phyloP scores from a whole-genome alignment of 768 basidiomycete species.

The Boletus sp. region DNA sequence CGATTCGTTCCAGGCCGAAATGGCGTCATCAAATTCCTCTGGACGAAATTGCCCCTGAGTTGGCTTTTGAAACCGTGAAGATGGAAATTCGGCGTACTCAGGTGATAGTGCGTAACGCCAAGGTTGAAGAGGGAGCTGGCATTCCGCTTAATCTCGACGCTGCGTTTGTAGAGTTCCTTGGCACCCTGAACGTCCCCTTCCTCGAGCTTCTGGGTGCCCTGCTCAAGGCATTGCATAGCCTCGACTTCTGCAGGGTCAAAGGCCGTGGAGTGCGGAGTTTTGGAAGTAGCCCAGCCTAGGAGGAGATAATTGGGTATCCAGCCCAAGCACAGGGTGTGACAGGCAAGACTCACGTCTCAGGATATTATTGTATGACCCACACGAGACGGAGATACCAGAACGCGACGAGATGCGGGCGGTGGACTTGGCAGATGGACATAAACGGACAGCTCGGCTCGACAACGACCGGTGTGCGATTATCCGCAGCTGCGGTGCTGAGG shows the following conservation, averaged over 20 bases:
- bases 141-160: conserved; percentile 73
- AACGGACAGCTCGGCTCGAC: conserved; percentile 22
- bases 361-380: conserved; percentile 3
- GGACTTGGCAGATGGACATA: conserved; percentile 19
- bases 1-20: conserved; percentile 82
- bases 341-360: conserved; percentile 29
- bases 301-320: neutral
- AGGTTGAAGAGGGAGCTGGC: conserved; percentile 85
- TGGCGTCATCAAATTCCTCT: conserved; percentile 90
- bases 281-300: conserved; percentile 73
- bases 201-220: conserved; percentile 80
- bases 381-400: conserved; percentile 3
- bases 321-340: conserved; percentile 4
- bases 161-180: conserved; percentile 72
- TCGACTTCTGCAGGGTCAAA: conserved; percentile 81
- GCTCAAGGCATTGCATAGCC: conserved; percentile 74
- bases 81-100: conserved; percentile 52
- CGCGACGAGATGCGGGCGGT: conserved; percentile 8
- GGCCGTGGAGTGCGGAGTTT: conserved; percentile 76
- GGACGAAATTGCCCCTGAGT: conserved; percentile 13
- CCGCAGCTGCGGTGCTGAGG: conserved; percentile 24
- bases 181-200: conserved; percentile 82
- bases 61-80: conserved; percentile 13
- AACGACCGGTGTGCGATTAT: conserved; percentile 17
- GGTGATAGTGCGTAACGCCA: conserved; percentile 86